Evolutionary conservation across 2,329 filamentous ascomycete species (phyloP).

Genomic region (Trichothecium sympodiale): DNA sequence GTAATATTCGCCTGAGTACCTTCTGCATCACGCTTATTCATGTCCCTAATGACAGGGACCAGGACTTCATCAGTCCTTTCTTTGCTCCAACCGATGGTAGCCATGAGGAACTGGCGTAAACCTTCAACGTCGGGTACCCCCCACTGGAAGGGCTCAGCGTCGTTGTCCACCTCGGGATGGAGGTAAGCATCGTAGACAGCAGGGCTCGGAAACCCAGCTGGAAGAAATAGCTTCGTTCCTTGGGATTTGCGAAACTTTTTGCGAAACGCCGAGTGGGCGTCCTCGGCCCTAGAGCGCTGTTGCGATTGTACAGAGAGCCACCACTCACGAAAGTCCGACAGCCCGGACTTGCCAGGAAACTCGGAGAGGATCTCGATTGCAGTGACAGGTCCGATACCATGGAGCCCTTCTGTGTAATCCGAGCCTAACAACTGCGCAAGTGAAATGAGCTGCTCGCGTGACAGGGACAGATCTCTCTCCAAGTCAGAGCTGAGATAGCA

Average conservation of each 20-base stretch:
- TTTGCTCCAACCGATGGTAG: conserved; percentile 83
- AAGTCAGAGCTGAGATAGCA: conserved; percentile 81
- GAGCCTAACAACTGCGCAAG: conserved; percentile 85
- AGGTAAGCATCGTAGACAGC: conserved; percentile 78
- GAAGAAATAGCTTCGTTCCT: conserved; percentile 75
- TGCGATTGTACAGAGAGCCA: conserved; percentile 67
- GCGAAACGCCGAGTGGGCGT: conserved; percentile 54
- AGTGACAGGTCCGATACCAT: conserved; percentile 86
- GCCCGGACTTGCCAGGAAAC: conserved; percentile 51
- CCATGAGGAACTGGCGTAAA: conserved; percentile 73
- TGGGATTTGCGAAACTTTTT: conserved; percentile 78
- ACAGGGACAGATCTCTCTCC: conserved; percentile 79
- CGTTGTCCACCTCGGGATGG: conserved; percentile 72
- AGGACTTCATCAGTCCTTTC: conserved; percentile 92
- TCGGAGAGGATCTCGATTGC: conserved; percentile 91
- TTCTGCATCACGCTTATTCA: conserved; percentile 80
- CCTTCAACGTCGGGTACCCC: conserved; percentile 88
- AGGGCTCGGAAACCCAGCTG: conserved; percentile 64
- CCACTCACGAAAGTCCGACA: conserved; percentile 78
- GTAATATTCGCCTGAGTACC: conserved; percentile 96
- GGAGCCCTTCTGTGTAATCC: conserved; percentile 89
- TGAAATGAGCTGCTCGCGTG: conserved; percentile 76
- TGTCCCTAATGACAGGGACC: conserved; percentile 88
- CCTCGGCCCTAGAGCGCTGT: conserved; percentile 52
- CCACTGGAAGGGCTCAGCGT: conserved; percentile 79